Base-by-base conservation (phyloP, 1,139 yeast genomes). In the Saccharomycopsis hybrid region DNA sequence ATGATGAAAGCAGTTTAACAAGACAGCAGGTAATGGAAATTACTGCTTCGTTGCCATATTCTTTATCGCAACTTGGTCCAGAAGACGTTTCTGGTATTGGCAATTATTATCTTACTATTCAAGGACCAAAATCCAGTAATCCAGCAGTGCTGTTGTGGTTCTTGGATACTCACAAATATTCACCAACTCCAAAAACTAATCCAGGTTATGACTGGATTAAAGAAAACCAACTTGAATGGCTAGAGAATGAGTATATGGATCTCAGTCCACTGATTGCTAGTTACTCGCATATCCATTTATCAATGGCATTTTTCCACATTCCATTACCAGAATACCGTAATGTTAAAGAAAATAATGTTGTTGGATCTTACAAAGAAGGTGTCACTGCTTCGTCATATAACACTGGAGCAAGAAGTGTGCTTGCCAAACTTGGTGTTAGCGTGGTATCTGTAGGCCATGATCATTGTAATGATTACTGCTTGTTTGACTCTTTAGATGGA, bases 301-400 rank as follows among this genome's bases (percentile, higher is more conserved):
- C 89, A 18, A 81, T 92, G 89, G 96, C 95, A 0, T 90, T 90
- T 60, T 84, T 89, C 73, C 97, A 92, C 62, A 89, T 92, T 40
- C 98, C 98, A 0, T 59, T 89, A 24, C 94, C 96, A 0, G 97
- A 90, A 64, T 89, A 78, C 62, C 69, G 78, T 50, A 74, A 82
- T 49, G 54, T 68, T 18, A 56, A 62, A 25, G 58, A 61, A 8
- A 59, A 59, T 37, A 74, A 72, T 73, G 3, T 68, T 33, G 72
- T 81, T 8, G 97, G 97, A 0, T 66, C 68, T 29, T 68, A 66
- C 48, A 76, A 77, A 47, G 97, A 92, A 67, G 83, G 80, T 0
- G 75, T 85, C 3, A 85, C 94, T 0, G 90, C 95, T 0, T 94
- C 97, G 3, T 69, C 67, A 37, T 75, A 77, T 62, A 84, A 87